Percentiles rank a stretch among this genome's conserved stretches.
Conservation (phyloP, 495 filamentous ascomycete genomes). For the Elaphomyces granulatus region DNA sequence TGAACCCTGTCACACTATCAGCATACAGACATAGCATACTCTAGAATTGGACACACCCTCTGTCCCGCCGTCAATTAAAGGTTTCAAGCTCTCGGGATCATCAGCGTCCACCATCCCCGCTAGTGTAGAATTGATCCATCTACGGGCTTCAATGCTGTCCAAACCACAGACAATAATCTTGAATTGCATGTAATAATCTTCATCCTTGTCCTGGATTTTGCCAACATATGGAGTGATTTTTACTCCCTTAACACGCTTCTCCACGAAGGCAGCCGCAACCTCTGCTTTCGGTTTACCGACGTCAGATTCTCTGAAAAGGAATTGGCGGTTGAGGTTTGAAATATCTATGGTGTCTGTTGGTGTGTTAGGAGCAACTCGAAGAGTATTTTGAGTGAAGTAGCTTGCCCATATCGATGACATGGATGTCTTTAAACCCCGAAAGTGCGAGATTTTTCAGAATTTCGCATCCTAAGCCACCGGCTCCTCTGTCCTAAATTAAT, state of each 20-base stretch:
- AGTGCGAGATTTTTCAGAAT: constrained; percentile 93
- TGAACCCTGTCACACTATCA: constrained; percentile 52
- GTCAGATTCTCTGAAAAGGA: constrained; percentile 84
- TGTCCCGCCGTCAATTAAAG: constrained; percentile 90
- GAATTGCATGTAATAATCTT: constrained; percentile 98
- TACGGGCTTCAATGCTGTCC: constrained; percentile 89
- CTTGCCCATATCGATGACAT: constrained; percentile 96
- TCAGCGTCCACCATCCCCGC: constrained; percentile 76
- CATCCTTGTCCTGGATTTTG: constrained; percentile 93
- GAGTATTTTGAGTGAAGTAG: constrained; percentile 1
- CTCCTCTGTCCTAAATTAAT: constrained; percentile 47
- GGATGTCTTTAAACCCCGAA: constrained; percentile 91
- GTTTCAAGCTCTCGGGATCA: constrained; percentile 69
- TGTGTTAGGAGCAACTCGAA: constrained; percentile 11
- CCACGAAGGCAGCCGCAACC: constrained; percentile 81
- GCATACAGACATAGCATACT: not conserved
- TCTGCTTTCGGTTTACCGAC: constrained; percentile 92
- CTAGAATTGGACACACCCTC: constrained; percentile 43
- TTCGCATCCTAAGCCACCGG: constrained; percentile 91
- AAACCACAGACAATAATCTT: constrained; percentile 88
- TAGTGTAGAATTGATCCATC: constrained; percentile 95
- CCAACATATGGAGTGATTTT: constrained; percentile 86
- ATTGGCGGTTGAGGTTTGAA: constrained; percentile 95
- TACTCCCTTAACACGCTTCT: constrained; percentile 74
- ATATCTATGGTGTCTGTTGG: constrained; percentile 84